Evolutionary conservation across 164 flowering plant species (phyloP), one percentile per base, ranked within the genome.

Genomic region (Protea cynaroides): DNA sequence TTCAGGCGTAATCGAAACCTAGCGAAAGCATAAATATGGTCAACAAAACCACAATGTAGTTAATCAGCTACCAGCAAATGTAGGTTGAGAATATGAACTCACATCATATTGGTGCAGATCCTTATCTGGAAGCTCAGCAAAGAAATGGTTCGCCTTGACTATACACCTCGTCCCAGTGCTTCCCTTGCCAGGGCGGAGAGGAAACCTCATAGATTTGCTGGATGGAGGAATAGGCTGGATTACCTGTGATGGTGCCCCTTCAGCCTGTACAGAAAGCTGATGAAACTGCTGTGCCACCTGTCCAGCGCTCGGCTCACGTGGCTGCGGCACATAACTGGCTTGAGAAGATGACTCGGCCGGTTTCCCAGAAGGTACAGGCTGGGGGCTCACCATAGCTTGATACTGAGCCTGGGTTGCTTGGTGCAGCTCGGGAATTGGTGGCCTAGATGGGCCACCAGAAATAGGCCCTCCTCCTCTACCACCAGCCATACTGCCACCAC

Each of bases 1-100:
- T 71, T 91, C 97, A 0, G 99, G 99, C 0, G 81, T 78, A 29
- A 95, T 95, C 0, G 99, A 79, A 19, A 95, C 99, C 99, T 94
- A 63, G 12, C n/a, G 0, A 21, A 51, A 23, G 19, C 40, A 66
- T 5, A 43, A 44, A 29, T 29, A 29, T 29, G 5, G 2, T 29
- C 34, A 29, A 29, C 4, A 29, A 25, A 34, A 72, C 24, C 55
- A 40, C 49, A 8, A 17, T 29, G 59, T 44, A 55, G 14, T n/a
- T 59, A 19, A 18, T 3, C 34, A 25, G 5, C 63, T 40, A 19
- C 2, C 7, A 43, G 53, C 13, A 19, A 3, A 25, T 2, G 51
- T 18, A 34, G 5, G 17, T 13, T 19, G 7, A 38, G 0, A 3
- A 14, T 18, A 7, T 19, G 14, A 38, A 70, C 93, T 69, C 64